Conservation (phyloP, 495 filamentous ascomycete genomes). For the Apiosordaria backusii region DNA sequence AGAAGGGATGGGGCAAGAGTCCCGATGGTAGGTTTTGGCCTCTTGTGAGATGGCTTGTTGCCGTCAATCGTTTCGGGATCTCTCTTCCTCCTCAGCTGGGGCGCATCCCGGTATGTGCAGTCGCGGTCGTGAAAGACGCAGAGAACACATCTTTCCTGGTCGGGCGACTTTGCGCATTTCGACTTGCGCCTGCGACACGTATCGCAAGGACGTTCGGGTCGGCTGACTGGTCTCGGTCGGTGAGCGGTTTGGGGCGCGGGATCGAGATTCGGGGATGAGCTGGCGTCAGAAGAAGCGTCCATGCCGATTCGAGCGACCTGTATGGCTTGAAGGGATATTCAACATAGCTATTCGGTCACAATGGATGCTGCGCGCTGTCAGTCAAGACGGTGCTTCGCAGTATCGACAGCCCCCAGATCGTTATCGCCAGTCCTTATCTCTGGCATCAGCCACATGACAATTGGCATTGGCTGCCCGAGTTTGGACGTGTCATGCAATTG, state of each 20-base stretch:
- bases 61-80: not conserved
- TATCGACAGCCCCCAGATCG: not conserved
- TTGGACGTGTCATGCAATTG: not conserved
- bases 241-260: constrained; percentile 7
- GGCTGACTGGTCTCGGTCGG: constrained; percentile 15
- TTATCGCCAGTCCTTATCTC: constrained; percentile 2
- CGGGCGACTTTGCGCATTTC: constrained; percentile 68
- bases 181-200: constrained; percentile 75
- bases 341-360: too few species aligned
- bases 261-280: not conserved
- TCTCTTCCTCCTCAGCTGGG: constrained; percentile 51
- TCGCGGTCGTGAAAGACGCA: constrained; percentile 48
- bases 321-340: too few species aligned
- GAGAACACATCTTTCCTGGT: constrained; percentile 44
- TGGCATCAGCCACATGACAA: not conserved
- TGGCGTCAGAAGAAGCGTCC: not conserved
- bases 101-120: constrained; percentile 51
- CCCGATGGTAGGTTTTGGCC: not conserved
- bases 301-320: not conserved
- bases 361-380: not conserved
- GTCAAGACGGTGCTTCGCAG: too few species aligned
- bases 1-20: constrained; percentile 34
- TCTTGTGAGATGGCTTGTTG: not conserved
- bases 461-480: constrained; percentile 1
- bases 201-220: constrained; percentile 47